Percentiles rank a stretch among this genome's conserved stretches.
Conservation (phyloP, 1,139 yeast genomes). For the Trichomonascaceae sp. region DNA sequence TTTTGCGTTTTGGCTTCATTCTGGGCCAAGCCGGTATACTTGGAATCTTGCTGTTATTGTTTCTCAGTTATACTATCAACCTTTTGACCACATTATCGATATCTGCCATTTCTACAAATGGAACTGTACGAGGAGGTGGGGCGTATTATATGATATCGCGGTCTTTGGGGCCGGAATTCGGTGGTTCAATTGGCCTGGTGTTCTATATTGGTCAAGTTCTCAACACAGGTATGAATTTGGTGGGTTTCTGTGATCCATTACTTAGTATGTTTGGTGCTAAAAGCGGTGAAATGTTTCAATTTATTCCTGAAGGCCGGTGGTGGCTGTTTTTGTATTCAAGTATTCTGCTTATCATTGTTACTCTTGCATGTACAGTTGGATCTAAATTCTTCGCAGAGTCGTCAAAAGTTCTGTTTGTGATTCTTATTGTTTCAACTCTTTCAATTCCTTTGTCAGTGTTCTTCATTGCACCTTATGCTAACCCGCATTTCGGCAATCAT, state of each 20-base stretch:
- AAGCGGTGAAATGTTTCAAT: constrained; percentile 49
- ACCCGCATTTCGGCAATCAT: constrained; percentile 40
- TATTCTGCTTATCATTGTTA: constrained; percentile 59
- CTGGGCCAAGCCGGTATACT: constrained; percentile 71
- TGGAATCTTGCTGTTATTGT: constrained; percentile 45
- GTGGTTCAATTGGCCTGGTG: constrained; percentile 77
- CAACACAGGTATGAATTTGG: constrained; percentile 65
- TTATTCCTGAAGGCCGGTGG: constrained; percentile 54
- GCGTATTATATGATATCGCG: constrained; percentile 79
- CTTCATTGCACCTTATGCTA: constrained; percentile 53
- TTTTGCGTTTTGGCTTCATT: constrained; percentile 70
- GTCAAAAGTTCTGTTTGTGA: constrained; percentile 65
- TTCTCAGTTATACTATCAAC: constrained; percentile 58
- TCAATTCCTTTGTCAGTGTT: constrained; percentile 78
- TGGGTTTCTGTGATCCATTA: constrained; percentile 72
- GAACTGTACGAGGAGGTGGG: constrained; percentile 80
- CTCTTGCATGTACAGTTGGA: constrained; percentile 75
- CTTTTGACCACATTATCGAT: constrained; percentile 64
- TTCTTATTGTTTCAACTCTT: constrained; percentile 64
- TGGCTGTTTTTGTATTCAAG: constrained; percentile 61
- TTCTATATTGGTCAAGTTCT: constrained; percentile 73
- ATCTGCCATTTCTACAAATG: constrained; percentile 77
- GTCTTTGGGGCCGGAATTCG: constrained; percentile 76
- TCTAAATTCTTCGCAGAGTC: constrained; percentile 78
- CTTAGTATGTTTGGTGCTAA: constrained; percentile 54